Percentiles rank a stretch among this genome's conserved stretches.
Conservation (phyloP, 177 flowering plant species). For the Vitis hybrid region DNA sequence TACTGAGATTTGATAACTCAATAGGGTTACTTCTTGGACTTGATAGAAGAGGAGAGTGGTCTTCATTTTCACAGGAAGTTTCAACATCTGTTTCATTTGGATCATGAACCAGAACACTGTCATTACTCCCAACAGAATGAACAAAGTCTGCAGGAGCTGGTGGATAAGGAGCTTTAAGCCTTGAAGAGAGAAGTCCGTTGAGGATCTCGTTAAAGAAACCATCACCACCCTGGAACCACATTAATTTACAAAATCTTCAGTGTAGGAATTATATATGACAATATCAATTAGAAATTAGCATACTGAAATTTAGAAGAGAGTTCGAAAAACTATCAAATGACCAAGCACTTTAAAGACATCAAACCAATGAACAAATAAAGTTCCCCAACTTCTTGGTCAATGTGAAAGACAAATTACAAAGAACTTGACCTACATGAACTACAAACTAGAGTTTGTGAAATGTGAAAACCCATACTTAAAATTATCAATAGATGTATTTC, state of each 20-base stretch:
- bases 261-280: neutral
- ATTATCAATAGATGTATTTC: too few relatives aligned
- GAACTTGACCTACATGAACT: constrained; percentile 1
- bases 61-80: constrained; percentile 37
- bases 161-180: constrained; percentile 75
- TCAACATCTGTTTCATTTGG: constrained; percentile 27
- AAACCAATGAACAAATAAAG: too few relatives aligned
- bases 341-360: neutral
- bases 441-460: neutral
- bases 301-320: neutral
- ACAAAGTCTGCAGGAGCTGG: constrained; percentile 63
- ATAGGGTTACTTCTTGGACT: constrained; percentile 26
- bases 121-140: constrained; percentile 27
- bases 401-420: neutral
- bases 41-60: constrained; percentile 49
- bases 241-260: neutral
- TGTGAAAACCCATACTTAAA: neutral
- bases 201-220: constrained; percentile 95
- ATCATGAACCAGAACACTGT: constrained; percentile 16
- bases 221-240: constrained; percentile 83
- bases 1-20: constrained; percentile 39
- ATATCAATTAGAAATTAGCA: neutral
- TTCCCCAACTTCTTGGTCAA: too few relatives aligned
- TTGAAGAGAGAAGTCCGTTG: constrained; percentile 72
- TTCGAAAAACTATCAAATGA: neutral